These are phyloP conservation scores for Globisporangium okanoganense DNA, from an alignment of 352 stramenopile genomes.

Conservation along the genomic window DNA sequence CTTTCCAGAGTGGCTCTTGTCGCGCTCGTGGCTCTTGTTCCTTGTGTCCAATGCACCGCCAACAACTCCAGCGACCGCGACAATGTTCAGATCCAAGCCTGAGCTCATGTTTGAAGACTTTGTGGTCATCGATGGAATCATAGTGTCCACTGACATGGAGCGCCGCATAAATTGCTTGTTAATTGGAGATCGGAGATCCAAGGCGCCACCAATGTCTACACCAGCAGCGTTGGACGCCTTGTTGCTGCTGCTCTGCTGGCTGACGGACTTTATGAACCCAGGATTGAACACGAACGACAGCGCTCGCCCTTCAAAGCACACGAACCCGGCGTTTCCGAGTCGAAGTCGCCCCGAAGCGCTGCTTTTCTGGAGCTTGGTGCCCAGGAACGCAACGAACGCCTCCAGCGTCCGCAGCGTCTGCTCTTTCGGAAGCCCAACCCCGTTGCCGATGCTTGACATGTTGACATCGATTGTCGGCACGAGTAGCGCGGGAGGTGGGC, in stretches of 20 bases:
- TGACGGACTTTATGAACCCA: conserved; percentile 25
- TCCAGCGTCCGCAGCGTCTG: conserved; percentile 41
- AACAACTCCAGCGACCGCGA: not conserved
- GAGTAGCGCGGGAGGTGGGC: conserved; percentile 41
- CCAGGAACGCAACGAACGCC: conserved; percentile 37
- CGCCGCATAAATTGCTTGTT: conserved; percentile 1
- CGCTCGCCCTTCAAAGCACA: conserved; percentile 39
- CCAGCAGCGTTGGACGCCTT: not conserved
- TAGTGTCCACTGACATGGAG: conserved; percentile 3
- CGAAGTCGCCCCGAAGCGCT: conserved; percentile 22
- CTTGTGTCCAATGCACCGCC: not conserved
- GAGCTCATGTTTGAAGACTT: not conserved
- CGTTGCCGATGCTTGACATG: conserved; percentile 40
- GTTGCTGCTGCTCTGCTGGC: conserved; percentile 9
- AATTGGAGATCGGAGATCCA: not conserved
- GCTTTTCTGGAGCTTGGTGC: conserved; percentile 31
- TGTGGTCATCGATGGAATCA: not conserved
- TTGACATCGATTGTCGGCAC: conserved; percentile 37
- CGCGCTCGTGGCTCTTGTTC: not conserved
- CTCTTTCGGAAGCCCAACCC: conserved; percentile 36
- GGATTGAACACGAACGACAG: conserved; percentile 46
- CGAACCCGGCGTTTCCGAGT: conserved; percentile 30
- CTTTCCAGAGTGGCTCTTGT: not conserved
- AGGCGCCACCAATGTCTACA: not conserved
- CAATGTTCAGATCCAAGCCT: not conserved